Evolutionary conservation across 169 alveolate species (phyloP).

Genomic region (Cryptosporidium baileyi): DNA sequence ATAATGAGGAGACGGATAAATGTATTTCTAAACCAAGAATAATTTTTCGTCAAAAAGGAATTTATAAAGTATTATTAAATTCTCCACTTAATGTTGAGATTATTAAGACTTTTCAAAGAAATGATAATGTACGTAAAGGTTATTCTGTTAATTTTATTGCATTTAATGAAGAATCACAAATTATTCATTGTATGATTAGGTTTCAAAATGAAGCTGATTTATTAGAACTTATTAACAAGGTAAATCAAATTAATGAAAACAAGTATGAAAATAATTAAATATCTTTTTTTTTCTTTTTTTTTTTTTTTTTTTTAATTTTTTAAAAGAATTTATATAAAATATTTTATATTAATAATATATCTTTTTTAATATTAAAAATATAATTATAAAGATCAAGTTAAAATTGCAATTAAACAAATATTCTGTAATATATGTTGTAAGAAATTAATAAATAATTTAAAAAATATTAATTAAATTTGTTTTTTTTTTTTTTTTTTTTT

Average conservation of each 20-base stretch:
- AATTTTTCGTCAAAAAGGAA: slow-evolving; percentile 56
- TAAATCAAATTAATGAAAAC: not conserved
- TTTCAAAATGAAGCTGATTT: slow-evolving; percentile 49
- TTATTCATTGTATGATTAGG: slow-evolving; percentile 51
- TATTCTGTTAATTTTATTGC: slow-evolving; percentile 50
- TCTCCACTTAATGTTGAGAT: slow-evolving; percentile 49
- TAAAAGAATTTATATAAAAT: not conserved
- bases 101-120: slow-evolving; percentile 39
- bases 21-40: slow-evolving; percentile 32
- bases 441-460: too few species aligned
- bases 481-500: too few species aligned
- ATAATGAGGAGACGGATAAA: not conserved
- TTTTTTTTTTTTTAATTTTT: not conserved
- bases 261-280: not conserved
- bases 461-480: too few species aligned
- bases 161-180: slow-evolving; percentile 5
- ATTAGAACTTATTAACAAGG: slow-evolving; percentile 1
- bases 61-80: slow-evolving; percentile 41
- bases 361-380: not conserved
- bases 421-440: too few species aligned
- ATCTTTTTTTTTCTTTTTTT: not conserved
- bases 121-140: slow-evolving; percentile 33
- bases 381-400: not conserved
- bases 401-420: too few species aligned
- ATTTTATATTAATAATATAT: not conserved